A percentile compares a stretch with the other conserved stretches of the same genome.
Conservation (phyloP, 2,329 filamentous ascomycete species). For the Aspergillus ustus region DNA sequence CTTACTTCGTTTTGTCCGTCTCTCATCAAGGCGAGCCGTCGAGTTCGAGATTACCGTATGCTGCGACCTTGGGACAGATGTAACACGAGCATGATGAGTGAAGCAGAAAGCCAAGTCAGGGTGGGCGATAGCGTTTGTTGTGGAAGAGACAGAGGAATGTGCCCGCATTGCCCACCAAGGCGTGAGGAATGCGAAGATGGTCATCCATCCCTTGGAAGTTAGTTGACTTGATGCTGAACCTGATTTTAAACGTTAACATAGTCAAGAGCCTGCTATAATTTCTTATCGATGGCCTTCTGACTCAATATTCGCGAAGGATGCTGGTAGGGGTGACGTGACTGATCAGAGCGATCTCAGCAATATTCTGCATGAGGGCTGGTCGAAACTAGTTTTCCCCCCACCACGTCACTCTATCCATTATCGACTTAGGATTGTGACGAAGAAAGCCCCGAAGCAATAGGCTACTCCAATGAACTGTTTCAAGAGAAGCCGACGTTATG, state of each 20-base stretch:
- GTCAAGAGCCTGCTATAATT: neutral
- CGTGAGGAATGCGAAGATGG: slow-evolving; percentile 37
- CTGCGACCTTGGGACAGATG: slow-evolving; percentile 13
- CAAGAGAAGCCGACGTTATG: too few species aligned
- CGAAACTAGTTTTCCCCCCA: neutral
- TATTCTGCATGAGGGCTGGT: neutral
- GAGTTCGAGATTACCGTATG: slow-evolving; percentile 2
- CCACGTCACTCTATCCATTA: neutral
- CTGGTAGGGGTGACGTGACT: neutral
- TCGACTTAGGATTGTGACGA: too few species aligned
- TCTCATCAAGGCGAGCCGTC: neutral
- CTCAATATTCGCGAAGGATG: neutral
- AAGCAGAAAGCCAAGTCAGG: slow-evolving; percentile 8
- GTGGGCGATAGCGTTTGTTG: slow-evolving; percentile 35
- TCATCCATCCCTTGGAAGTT: slow-evolving; percentile 19
- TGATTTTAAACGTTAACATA: neutral
- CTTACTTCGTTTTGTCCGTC: neutral
- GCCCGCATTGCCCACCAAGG: slow-evolving; percentile 31
- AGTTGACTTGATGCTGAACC: neutral
- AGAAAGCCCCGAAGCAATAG: neutral
- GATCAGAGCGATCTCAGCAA: neutral
- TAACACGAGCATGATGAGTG: slow-evolving; percentile 19
- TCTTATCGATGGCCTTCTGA: neutral
- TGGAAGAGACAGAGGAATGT: slow-evolving; percentile 37
- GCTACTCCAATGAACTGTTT: neutral